Evolutionary conservation across 1,284 basidiomycete species (phyloP), one percentile per base, ranked within the genome.

Genomic region (Microbotryum lychnidis-dioicae): DNA sequence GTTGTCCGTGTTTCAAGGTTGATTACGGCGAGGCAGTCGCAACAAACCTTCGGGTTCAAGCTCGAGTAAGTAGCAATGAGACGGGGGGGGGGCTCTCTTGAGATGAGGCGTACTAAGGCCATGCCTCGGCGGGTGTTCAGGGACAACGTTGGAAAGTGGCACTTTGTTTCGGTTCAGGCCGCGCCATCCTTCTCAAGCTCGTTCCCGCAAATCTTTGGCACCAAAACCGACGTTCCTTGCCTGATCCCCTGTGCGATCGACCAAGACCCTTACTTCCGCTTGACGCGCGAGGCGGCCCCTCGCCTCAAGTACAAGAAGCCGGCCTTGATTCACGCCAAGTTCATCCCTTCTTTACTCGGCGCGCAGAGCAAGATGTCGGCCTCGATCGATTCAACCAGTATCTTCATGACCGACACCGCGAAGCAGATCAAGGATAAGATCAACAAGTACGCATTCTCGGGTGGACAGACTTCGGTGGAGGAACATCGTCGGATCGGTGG

Each of bases 331-430:
- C 92, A 97, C 77, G 84, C 92, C 61, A 96, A 94, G 74, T 99
- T 99, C 82, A 96, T 99, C 79, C 96, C 96, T 6, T 93, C 96
- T 1, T 81, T 99, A 18, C 94, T 97, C 78, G 96, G 96, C 48
- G 88, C 92, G 6, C 91, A 96, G 76, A 96, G 91, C 48, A 99
- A 99, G 79, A 99, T 99, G 96, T 93, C 89, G 73, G 94, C 94
- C 4, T 91, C 88, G 56, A 87, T 93, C 75, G 80, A 85, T 44
- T 93, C 89, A 76, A 87, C 85, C 65, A 87, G 87, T 70, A 94
- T 98, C 69, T 97, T 83, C 77, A 97, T 99, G 93, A 91, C 83
- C 56, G 96, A 99, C 75, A 91, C 87, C 59, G 81, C 86, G 20
- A 86, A 85, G 69, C 88, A 93, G 77, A 97, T 98, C 79, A 96